Evolutionary conservation across 1,284 basidiomycete species (phyloP).

Genomic region (Ceratobasidium sp.): DNA sequence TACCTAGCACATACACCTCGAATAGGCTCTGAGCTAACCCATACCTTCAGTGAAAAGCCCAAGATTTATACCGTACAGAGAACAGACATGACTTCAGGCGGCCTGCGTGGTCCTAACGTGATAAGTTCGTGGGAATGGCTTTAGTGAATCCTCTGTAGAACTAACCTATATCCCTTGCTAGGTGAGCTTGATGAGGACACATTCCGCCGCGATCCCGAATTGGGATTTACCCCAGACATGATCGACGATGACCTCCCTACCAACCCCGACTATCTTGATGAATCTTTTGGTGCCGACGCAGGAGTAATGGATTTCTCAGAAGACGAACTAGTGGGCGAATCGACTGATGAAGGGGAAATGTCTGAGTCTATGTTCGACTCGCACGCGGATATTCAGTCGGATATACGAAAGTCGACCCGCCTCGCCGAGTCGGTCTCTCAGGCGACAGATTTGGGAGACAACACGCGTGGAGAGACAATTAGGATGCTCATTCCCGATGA

Average conservation of each 20-base stretch:
- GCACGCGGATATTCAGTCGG: background rate
- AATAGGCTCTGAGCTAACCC: background rate
- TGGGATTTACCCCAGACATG: constrained; percentile 79
- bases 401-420: background rate
- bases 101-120: constrained; percentile 12
- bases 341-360: constrained; percentile 64
- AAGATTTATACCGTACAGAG: constrained; percentile 12
- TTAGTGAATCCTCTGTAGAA: background rate
- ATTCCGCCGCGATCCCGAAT: constrained; percentile 76
- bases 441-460: constrained; percentile 52
- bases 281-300: constrained; percentile 78
- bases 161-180: constrained; percentile 50
- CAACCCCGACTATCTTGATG: constrained; percentile 88
- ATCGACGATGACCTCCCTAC: constrained; percentile 91
- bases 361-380: constrained; percentile 52
- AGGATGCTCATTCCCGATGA: constrained; percentile 70
- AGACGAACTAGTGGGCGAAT: constrained; percentile 76
- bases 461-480: constrained; percentile 85
- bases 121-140: constrained; percentile 28
- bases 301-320: constrained; percentile 76
- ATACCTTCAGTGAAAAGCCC: constrained; percentile 5
- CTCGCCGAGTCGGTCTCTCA: constrained; percentile 42
- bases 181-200: constrained; percentile 87
- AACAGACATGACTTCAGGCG: background rate
- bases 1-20: background rate